Base-by-base conservation (phyloP, 1,139 yeast genomes). In the Blastobotrys illinoisensis region DNA sequence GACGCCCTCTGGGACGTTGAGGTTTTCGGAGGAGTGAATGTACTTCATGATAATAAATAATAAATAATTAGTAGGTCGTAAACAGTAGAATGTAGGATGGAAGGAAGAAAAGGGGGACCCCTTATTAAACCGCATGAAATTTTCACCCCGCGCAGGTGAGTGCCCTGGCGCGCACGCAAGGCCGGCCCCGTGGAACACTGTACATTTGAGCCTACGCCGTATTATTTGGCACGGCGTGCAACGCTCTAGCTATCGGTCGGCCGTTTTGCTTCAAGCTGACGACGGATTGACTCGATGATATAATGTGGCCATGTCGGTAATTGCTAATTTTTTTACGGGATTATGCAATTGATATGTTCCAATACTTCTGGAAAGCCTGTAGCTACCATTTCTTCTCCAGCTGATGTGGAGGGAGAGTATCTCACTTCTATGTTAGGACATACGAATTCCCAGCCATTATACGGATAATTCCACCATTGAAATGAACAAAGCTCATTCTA, bases 1-100 rank as follows among this genome's bases (percentile, higher is more conserved):
- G 66, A 95, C 99, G 71, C 88, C 97, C 78, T 88, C 96, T 78
- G 99, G 99, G 77, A 95, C 79, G 62, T 81, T 88, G 73, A 95
- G 82, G 73, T 79, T 74, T 82, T 93, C 97, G 77, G 89, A 96
- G 66, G 97, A 87, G 80, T 87, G 91, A 74, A 93, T 80, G 91
- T 84, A 88, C 84, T 88, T 90, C 97, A 90, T 90, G 40, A 7
- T 32, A 32, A 32, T 32, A 32, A 32, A 32, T 32, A 32, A n/a
- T 32, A 32, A 32, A 32, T 32, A 32, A 32, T 32, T 32, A 32
- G 40, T 32, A 32, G 40, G 40, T 32, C 40, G 40, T 32, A 32
- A 32, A 32, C 14, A 32, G 16, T 3, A 13, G 40, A 7, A 32
- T 32, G 7, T 32, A 7, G 14, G 16, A n/a, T 3, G 3, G 16